Evolutionary conservation across 352 stramenopile species (phyloP).

Genomic region (Peronospora farinosa): DNA sequence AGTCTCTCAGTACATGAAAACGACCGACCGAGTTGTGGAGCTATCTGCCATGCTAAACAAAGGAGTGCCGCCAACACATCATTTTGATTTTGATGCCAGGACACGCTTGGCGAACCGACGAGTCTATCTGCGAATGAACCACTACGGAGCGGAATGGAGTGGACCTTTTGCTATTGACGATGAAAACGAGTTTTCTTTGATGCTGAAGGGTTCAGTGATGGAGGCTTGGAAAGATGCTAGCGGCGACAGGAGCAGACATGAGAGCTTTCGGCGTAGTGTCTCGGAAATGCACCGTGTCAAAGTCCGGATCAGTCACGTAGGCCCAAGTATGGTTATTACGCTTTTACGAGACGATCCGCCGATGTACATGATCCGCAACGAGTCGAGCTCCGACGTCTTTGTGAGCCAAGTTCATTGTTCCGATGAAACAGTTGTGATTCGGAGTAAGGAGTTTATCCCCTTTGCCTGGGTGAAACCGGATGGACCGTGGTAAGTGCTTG

Average conservation of each 20-base stretch:
- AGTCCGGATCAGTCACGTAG: slow-evolving; percentile 70
- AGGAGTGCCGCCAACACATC: slow-evolving; percentile 31
- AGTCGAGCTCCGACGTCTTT: slow-evolving; percentile 67
- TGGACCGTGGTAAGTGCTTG: slow-evolving; percentile 47
- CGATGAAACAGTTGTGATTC: slow-evolving; percentile 57
- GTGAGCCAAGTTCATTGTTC: slow-evolving; percentile 66
- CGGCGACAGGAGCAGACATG: slow-evolving; percentile 30
- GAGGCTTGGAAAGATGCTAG: slow-evolving; percentile 42
- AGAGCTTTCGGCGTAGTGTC: slow-evolving; percentile 39
- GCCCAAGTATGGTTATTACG: slow-evolving; percentile 75
- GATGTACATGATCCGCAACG: slow-evolving; percentile 84
- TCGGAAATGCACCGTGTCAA: slow-evolving; percentile 60
- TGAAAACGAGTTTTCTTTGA: slow-evolving; percentile 82
- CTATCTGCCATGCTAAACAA: slow-evolving; percentile 38
- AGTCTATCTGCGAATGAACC: slow-evolving; percentile 73
- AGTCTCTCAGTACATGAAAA: slow-evolving; percentile 57
- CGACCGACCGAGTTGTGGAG: slow-evolving; percentile 61
- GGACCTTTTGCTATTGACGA: slow-evolving; percentile 74
- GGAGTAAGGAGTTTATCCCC: slow-evolving; percentile 60
- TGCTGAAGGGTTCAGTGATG: slow-evolving; percentile 54
- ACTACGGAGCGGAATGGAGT: slow-evolving; percentile 72
- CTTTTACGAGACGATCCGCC: slow-evolving; percentile 67
- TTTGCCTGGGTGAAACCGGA: slow-evolving; percentile 81
- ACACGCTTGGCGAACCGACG: slow-evolving; percentile 47
- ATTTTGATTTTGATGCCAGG: slow-evolving; percentile 68